Percentiles rank a stretch among this genome's conserved stretches.
phyloP scores from a whole-genome alignment of 768 basidiomycete genomes.

The Pleurotus pulmonarius region DNA sequence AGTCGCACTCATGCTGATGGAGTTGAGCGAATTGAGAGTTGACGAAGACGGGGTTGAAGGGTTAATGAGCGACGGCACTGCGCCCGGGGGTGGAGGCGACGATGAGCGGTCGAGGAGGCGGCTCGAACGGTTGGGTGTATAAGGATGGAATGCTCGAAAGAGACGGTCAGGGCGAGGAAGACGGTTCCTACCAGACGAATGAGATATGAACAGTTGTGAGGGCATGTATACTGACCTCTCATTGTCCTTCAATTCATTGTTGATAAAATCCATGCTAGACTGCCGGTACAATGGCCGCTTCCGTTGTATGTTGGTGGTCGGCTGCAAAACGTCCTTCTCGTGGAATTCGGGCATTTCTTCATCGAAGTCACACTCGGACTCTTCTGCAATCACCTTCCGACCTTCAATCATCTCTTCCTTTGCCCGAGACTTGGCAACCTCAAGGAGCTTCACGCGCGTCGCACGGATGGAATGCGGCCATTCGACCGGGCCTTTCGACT shows the following conservation, averaged over 20 bases:
- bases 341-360: slow-evolving; percentile 20
- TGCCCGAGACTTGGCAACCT: slow-evolving; percentile 65
- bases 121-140: slow-evolving; percentile 41
- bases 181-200: slow-evolving; percentile 37
- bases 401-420: slow-evolving; percentile 44
- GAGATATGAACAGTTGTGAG: slow-evolving; percentile 12
- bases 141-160: slow-evolving; percentile 55
- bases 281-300: slow-evolving; percentile 69
- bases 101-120: slow-evolving; percentile 23
- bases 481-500: slow-evolving; percentile 71
- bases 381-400: slow-evolving; percentile 44
- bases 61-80: slow-evolving; percentile 40
- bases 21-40: slow-evolving; percentile 50
- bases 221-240: slow-evolving; percentile 47
- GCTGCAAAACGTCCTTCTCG: slow-evolving; percentile 37
- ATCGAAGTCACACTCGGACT: slow-evolving; percentile 23
- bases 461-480: slow-evolving; percentile 84
- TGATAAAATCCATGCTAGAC: slow-evolving; percentile 87
- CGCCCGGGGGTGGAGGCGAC: slow-evolving; percentile 33
- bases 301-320: slow-evolving; percentile 35
- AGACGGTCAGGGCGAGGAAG: slow-evolving; percentile 62
- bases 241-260: slow-evolving; percentile 44
- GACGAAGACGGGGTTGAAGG: slow-evolving; percentile 65
- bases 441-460: slow-evolving; percentile 79
- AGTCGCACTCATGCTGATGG: slow-evolving; percentile 33